Conservation (phyloP, 2,329 filamentous ascomycete genomes). For the Neofusicoccum cordaticola region DNA sequence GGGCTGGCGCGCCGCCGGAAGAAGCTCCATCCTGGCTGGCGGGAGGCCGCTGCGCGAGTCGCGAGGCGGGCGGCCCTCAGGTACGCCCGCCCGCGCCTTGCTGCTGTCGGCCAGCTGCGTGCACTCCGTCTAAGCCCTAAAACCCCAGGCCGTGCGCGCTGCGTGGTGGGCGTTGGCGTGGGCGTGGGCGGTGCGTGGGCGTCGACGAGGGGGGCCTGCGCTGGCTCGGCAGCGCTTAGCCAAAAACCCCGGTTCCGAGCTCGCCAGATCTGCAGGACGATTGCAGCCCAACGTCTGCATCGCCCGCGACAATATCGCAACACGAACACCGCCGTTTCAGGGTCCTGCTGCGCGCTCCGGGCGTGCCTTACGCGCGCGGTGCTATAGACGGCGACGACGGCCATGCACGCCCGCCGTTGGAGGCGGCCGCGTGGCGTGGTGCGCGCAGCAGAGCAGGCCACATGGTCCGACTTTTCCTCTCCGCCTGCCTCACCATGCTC, state of each 20-base stretch:
- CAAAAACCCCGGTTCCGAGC: constrained; percentile 4
- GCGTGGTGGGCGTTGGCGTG: not conserved
- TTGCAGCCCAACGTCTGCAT: constrained; percentile 11
- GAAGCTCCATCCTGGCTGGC: not conserved
- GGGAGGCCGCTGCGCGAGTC: not conserved
- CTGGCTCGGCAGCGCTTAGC: not conserved
- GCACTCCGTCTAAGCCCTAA: not conserved
- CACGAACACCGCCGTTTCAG: constrained; percentile 16
- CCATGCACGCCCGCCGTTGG: not conserved
- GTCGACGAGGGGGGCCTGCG: not conserved
- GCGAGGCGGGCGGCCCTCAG: not conserved
- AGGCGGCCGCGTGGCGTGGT: not conserved
- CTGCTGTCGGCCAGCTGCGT: not conserved
- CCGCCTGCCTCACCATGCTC: not conserved
- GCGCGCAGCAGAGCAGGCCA: not conserved
- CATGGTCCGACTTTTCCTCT: not conserved
- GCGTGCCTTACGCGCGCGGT: not conserved
- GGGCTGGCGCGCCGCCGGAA: not conserved
- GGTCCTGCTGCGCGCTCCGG: not conserved
- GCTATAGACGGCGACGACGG: not conserved
- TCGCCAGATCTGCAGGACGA: constrained; percentile 12
- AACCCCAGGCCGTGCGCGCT: not conserved
- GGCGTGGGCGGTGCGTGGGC: not conserved
- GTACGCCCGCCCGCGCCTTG: constrained; percentile 1
- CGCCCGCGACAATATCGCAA: constrained; percentile 14